Evolutionary conservation across 2,329 filamentous ascomycete genomes (phyloP).

Genomic region (Fusarium sarcochroum): DNA sequence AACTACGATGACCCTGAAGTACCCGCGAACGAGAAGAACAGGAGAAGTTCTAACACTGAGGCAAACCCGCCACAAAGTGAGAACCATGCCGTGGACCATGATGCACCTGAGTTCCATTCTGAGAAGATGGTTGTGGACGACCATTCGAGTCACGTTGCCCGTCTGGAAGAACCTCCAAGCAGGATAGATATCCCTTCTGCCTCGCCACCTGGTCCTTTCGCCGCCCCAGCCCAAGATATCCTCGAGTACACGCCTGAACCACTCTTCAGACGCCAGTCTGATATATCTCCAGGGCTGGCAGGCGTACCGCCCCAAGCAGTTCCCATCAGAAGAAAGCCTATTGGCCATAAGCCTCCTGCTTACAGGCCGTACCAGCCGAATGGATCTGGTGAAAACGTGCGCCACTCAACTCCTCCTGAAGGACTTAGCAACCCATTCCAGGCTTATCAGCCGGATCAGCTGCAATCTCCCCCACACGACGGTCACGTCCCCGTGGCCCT

Average conservation of each 20-base stretch:
- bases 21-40: background rate
- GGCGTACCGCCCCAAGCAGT: background rate
- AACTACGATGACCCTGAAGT: slow-evolving; percentile 18
- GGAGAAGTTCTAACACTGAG: slow-evolving; percentile 2
- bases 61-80: background rate
- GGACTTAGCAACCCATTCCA: slow-evolving; percentile 12
- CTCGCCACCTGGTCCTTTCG: background rate
- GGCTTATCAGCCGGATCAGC: slow-evolving; percentile 20
- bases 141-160: background rate
- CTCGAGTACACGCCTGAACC: slow-evolving; percentile 12
- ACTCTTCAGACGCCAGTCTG: background rate
- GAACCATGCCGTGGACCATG: background rate
- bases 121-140: slow-evolving; percentile 12
- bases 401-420: slow-evolving; percentile 16
- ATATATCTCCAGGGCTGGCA: background rate
- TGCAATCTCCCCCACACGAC: background rate
- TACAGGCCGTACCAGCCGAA: slow-evolving; percentile 27
- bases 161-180: background rate
- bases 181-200: background rate
- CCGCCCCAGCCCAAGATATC: slow-evolving; percentile 9
- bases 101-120: background rate
- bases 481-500: background rate
- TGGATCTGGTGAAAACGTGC: background rate
- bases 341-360: background rate
- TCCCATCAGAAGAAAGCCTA: slow-evolving; percentile 33